phyloP scores from a whole-genome alignment of 2,329 filamentous ascomycete genomes.

The Exophiala calicioides region DNA sequence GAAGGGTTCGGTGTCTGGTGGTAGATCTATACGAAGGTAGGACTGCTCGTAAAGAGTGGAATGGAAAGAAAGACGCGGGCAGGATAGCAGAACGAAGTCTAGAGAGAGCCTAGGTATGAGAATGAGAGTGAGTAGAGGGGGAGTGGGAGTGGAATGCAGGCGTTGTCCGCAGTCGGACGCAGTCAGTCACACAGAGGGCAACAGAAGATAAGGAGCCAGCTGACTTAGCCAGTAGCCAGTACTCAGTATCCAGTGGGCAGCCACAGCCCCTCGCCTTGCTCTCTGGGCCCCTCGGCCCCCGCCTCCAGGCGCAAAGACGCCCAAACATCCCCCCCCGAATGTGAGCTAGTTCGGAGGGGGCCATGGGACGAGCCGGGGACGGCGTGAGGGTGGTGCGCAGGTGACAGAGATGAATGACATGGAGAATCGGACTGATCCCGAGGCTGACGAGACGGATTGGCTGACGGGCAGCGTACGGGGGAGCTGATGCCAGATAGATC shows the following conservation, averaged over 20 bases:
- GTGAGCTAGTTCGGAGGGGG: slow-evolving; percentile 10
- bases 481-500: no score
- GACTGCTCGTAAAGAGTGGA: slow-evolving; percentile 2
- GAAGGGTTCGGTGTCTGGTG: neutral
- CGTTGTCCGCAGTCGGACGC: neutral
- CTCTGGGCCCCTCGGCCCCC: no score
- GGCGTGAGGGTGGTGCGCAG: slow-evolving; percentile 21
- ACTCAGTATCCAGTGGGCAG: no score
- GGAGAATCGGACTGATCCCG: slow-evolving; percentile 22
- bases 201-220: slow-evolving; percentile 29
- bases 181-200: neutral
- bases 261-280: no score
- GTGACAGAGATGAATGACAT: slow-evolving; percentile 29
- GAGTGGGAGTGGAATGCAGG: slow-evolving; percentile 16
- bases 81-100: neutral
- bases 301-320: no score
- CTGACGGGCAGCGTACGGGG: no score
- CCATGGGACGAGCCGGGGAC: slow-evolving; percentile 23
- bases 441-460: neutral
- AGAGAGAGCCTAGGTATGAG: neutral
- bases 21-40: slow-evolving; percentile 1
- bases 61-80: neutral
- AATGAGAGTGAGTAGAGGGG: neutral
- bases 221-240: no score
- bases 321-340: slow-evolving; percentile 1